Evolutionary conservation across 1,139 yeast genomes (phyloP).

Genomic region (Wickerhamomyces sp.): DNA sequence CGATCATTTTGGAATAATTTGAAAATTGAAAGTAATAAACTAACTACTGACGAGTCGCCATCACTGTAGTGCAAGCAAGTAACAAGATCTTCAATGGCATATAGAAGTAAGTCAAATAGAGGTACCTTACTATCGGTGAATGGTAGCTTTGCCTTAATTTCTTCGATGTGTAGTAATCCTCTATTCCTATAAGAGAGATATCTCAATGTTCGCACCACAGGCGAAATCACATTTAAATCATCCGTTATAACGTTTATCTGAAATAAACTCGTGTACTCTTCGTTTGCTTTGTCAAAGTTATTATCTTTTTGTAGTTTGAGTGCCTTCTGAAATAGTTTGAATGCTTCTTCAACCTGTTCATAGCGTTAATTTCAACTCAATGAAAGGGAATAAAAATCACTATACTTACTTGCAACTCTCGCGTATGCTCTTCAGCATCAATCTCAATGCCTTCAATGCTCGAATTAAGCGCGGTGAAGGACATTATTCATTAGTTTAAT

Average conservation of each 20-base stretch:
- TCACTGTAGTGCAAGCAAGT: slow-evolving; percentile 58
- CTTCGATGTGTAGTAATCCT: slow-evolving; percentile 64
- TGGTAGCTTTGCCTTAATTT: slow-evolving; percentile 29
- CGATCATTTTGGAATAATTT: slow-evolving; percentile 42
- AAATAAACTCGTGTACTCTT: slow-evolving; percentile 59
- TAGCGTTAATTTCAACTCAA: background rate
- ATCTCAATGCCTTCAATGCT: slow-evolving; percentile 64
- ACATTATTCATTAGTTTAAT: slow-evolving; percentile 27
- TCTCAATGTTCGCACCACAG: slow-evolving; percentile 67
- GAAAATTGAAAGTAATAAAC: slow-evolving; percentile 46
- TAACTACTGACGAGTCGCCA: slow-evolving; percentile 53
- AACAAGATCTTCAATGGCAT: slow-evolving; percentile 49
- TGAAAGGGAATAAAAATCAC: background rate
- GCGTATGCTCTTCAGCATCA: slow-evolving; percentile 81
- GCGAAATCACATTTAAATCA: slow-evolving; percentile 57
- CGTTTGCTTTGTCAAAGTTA: slow-evolving; percentile 46
- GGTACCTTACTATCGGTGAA: slow-evolving; percentile 17
- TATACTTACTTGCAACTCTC: slow-evolving; percentile 56
- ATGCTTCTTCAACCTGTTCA: slow-evolving; percentile 81
- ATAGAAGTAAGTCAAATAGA: slow-evolving; percentile 30
- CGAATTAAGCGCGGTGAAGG: slow-evolving; percentile 76
- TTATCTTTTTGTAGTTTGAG: slow-evolving; percentile 52
- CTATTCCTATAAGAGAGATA: slow-evolving; percentile 79
- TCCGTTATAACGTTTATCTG: slow-evolving; percentile 40
- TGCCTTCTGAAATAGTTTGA: slow-evolving; percentile 69